Evolutionary conservation across 495 filamentous ascomycete species (phyloP), one percentile per base, ranked within the genome.

Genomic region (Collariella sp.): DNA sequence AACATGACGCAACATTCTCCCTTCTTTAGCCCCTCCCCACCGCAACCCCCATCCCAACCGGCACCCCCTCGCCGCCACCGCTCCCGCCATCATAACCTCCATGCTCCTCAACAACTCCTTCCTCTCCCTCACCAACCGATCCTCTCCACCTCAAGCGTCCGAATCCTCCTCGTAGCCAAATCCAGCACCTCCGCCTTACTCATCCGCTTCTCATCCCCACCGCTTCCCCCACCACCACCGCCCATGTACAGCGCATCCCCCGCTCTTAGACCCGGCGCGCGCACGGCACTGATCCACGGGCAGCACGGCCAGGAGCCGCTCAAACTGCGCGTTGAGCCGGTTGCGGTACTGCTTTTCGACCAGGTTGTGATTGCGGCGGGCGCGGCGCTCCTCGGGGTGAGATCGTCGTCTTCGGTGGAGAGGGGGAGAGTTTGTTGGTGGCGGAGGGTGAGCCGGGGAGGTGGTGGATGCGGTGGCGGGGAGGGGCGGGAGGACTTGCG

Each of bases 271-370:
- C 12, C 23, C 9, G 3, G 16, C 26, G 23, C 12, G 11, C 40
- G 31, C 15, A 19, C 47, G 18, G 38, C 36, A 34, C 16, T 49
- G 51, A 7, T 50, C 59, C 13, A 55, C 26, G 7, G 62, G 64
- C n/a, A 67, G 56, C 15, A 59, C 57, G 13, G 56, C 57, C 3
- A 67, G 54, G 1, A 67, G 55, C 1, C 60, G 54, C 39, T 62
- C 64, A 29, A 67, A 67, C 44, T 64, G 62, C 6, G 52, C 56
- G 46, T 67, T 64, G 43, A 67, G 52, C 5, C 64, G 54, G 39
- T 62, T 64, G 13, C 64, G 62, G 46, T 67, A 67, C 48, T 67
- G 64, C 49, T 67, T 64, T 41, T 67, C 64, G 23, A 67, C 64
- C 5, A 60, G 31, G 62, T 67, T 67, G 52, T 67, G 64, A 38